A percentile compares a stretch with the other conserved stretches of the same genome.
These are phyloP conservation scores for Carex cristatella DNA, from an alignment of 176 grass and related monocot genomes.

Conservation along the genomic window DNA sequence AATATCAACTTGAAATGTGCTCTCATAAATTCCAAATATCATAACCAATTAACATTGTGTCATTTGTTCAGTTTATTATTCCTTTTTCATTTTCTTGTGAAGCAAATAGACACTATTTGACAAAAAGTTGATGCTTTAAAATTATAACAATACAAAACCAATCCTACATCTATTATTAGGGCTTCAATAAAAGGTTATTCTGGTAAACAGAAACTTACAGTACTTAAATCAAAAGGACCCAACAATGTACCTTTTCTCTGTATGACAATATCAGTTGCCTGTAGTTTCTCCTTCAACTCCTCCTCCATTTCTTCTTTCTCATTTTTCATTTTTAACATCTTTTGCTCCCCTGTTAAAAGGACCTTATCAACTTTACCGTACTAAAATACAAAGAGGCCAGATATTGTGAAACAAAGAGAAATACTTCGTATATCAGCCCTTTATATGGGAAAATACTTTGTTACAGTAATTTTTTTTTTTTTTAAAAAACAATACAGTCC, in stretches of 20 bases:
- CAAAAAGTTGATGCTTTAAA: neutral
- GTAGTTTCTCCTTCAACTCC: conserved; percentile 40
- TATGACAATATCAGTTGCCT: conserved; percentile 44
- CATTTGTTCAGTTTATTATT: neutral
- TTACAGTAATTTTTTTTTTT: too few species aligned
- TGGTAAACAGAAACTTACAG: neutral
- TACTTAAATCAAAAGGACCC: neutral
- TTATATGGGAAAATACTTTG: neutral
- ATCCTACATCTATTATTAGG: neutral
- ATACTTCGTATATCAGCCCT: neutral
- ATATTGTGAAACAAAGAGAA: conserved; percentile 6
- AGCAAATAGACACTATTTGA: neutral
- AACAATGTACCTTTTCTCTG: conserved; percentile 60
- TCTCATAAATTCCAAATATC: neutral
- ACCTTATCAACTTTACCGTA: neutral
- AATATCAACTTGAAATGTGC: neutral
- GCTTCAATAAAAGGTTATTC: neutral
- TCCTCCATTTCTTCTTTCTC: conserved; percentile 80
- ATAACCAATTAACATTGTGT: neutral
- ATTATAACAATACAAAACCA: neutral
- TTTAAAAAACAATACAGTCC: too few species aligned
- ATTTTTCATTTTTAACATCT: conserved; percentile 51
- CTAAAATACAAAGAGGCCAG: neutral
- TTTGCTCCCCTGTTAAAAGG: conserved; percentile 48
- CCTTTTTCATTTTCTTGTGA: neutral